These are phyloP conservation scores for Canavalia gladiata DNA, from an alignment of 306 rosid genomes.

Conservation along the genomic window DNA sequence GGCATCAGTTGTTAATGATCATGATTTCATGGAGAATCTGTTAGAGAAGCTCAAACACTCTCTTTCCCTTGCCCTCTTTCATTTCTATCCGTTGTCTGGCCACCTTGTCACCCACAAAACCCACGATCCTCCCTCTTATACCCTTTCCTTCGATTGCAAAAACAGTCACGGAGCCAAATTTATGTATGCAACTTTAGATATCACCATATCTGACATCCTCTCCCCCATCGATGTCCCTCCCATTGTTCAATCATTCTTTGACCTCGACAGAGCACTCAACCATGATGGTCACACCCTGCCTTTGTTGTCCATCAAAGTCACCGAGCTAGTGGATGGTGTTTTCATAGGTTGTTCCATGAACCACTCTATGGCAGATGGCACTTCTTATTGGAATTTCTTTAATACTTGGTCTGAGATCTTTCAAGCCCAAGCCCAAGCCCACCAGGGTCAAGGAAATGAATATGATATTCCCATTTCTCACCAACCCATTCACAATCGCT, in stretches of 20 bases:
- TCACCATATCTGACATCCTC: slow-evolving; percentile 59
- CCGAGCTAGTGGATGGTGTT: slow-evolving; percentile 66
- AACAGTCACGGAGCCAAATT: slow-evolving; percentile 61
- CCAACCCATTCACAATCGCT: slow-evolving; percentile 54
- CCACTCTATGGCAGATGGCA: slow-evolving; percentile 66
- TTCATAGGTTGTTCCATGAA: slow-evolving; percentile 77
- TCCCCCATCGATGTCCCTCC: slow-evolving; percentile 64
- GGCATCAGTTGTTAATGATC: neutral
- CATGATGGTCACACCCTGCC: slow-evolving; percentile 72
- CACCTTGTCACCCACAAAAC: slow-evolving; percentile 55
- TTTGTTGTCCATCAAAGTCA: slow-evolving; percentile 64
- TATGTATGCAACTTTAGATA: slow-evolving; percentile 59
- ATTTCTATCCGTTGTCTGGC: slow-evolving; percentile 74
- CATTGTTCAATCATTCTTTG: slow-evolving; percentile 65
- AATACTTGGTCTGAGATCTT: slow-evolving; percentile 71
- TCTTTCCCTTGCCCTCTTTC: slow-evolving; percentile 62
- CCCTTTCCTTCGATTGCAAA: slow-evolving; percentile 55
- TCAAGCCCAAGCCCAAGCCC: slow-evolving; percentile 32
- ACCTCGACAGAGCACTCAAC: slow-evolving; percentile 65
- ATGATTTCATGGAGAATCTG: slow-evolving; percentile 42
- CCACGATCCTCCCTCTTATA: slow-evolving; percentile 47
- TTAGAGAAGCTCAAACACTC: slow-evolving; percentile 59
- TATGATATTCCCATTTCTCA: slow-evolving; percentile 33
- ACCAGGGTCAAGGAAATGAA: neutral
- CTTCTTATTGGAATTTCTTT: slow-evolving; percentile 70